These are phyloP conservation scores for Capsicum chinense DNA, from an alignment of 257 asterid genomes.

Conservation along the genomic window DNA sequence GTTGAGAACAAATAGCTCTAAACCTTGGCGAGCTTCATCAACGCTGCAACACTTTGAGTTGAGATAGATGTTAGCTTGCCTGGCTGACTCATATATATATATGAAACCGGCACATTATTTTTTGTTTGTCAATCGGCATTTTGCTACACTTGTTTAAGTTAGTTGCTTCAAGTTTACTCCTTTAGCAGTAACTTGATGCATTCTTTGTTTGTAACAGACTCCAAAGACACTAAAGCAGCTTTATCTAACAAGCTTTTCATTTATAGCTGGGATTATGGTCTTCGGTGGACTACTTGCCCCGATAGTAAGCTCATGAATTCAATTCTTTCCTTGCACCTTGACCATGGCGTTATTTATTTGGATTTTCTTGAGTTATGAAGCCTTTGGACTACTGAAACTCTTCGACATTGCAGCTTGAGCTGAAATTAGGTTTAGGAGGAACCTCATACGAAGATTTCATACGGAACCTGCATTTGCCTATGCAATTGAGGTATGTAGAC, in stretches of 20 bases:
- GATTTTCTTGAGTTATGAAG: not conserved
- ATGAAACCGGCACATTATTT: not conserved
- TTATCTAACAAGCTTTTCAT: constrained; percentile 79
- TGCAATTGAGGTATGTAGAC: constrained; percentile 69
- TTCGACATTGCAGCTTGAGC: constrained; percentile 71
- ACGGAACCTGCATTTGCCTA: constrained; percentile 74
- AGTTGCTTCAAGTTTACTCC: constrained; percentile 10
- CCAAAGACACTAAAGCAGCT: constrained; percentile 86
- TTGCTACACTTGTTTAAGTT: not conserved
- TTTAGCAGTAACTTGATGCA: constrained; percentile 26
- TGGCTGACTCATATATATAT: not conserved
- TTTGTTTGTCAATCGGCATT: not conserved
- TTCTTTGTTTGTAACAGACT: constrained; percentile 54
- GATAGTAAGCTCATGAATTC: constrained; percentile 57
- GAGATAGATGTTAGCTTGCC: not conserved
- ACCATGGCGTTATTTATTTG: not conserved
- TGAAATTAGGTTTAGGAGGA: constrained; percentile 87
- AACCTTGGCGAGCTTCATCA: not conserved
- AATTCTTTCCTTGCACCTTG: not conserved
- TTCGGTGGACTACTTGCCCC: constrained; percentile 95
- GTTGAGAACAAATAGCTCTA: not conserved
- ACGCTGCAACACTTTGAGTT: not conserved
- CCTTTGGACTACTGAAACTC: constrained; percentile 29
- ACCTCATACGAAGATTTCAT: constrained; percentile 86
- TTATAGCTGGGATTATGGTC: constrained; percentile 76